Evolutionary conservation across 1,139 yeast species (phyloP).

Genomic region (Saccharomycopsis hybrid): DNA sequence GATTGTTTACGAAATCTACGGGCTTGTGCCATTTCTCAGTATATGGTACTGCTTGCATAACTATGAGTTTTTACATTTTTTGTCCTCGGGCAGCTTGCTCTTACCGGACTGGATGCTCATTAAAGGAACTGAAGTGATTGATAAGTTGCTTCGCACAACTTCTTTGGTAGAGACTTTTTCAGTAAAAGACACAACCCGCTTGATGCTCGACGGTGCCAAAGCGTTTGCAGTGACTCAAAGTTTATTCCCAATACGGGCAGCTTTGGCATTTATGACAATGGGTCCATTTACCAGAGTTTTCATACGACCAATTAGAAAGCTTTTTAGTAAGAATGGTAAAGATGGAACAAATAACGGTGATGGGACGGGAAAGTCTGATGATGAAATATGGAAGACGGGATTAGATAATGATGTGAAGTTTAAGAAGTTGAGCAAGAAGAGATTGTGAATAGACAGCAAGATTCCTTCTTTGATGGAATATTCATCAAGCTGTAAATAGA

Average conservation of each 20-base stretch:
- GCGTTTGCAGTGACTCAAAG: slow-evolving; percentile 10
- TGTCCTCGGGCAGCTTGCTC: neutral
- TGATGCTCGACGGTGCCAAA: slow-evolving; percentile 5
- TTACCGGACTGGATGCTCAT: slow-evolving; percentile 1
- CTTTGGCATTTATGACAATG: slow-evolving; percentile 8
- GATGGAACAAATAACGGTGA: neutral
- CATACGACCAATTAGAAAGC: slow-evolving; percentile 1
- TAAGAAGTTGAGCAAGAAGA: slow-evolving; percentile 16
- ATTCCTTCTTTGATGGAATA: no score
- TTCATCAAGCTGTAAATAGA: no score
- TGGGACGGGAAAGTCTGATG: neutral
- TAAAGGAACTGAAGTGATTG: slow-evolving; percentile 1
- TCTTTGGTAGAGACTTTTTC: slow-evolving; percentile 7
- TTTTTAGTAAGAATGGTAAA: neutral
- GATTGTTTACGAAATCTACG: slow-evolving; percentile 10
- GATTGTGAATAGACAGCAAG: slow-evolving; percentile 3
- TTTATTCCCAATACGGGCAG: slow-evolving; percentile 9
- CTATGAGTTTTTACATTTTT: slow-evolving; percentile 1
- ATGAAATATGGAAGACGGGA: slow-evolving; percentile 9
- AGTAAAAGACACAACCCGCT: slow-evolving; percentile 2
- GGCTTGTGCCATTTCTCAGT: slow-evolving; percentile 7
- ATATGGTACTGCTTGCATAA: slow-evolving; percentile 11
- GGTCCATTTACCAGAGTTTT: neutral
- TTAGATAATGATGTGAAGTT: slow-evolving; percentile 8
- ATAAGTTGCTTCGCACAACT: neutral